Evolutionary conservation across 75 land plant genomes (phyloP), one percentile per base, ranked within the genome.

Genomic region (Azolla pinnata): DNA sequence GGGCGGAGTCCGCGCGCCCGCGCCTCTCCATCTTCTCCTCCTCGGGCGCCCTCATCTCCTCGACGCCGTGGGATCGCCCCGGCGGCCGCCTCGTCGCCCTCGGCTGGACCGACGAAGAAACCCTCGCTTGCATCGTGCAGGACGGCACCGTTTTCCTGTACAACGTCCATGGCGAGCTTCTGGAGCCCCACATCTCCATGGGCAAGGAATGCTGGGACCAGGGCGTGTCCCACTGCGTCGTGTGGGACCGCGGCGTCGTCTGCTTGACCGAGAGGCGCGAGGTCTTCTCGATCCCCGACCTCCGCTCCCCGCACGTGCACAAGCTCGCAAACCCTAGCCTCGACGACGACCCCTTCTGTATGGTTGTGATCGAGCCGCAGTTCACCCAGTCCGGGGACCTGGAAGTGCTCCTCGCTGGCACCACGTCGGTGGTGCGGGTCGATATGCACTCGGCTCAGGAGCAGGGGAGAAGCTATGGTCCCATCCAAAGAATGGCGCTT

Each of bases 61-160:
- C 96, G 24, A 61, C 79, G 26, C 70, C 66, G 5, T 95, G 99
- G 99, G 86, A 83, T 54, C 72, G 82, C 53, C 80, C 99, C 25
- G 99, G 99, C 17, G 99, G 99, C 10, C 72, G 91, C 8, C 68
- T 95, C 17, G 66, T 95, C 33, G 88, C 82, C 19, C 66, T 95
- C 67, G 73, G 91, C 0, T 95, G 99, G 99, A 81, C 91, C 9
- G 99, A 86, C 24, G 88, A 90, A 1, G 88, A 73, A 60, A 71
- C 67, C 21, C 77, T 95, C 4, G 63, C 78, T 47, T 86, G 91
- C 44, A 73, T 90, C 45, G 79, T 86, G 38, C 97, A 90, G 59
- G 99, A 95, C 51, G 99, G 91, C 21, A 76, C 91, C 24, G 66
- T 95, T 7, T 85, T 77, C 59, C 77, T 67, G 42, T 90, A 82